These are phyloP conservation scores for Crassisporium funariophilum DNA, from an alignment of 768 basidiomycete genomes.

Conservation along the genomic window DNA sequence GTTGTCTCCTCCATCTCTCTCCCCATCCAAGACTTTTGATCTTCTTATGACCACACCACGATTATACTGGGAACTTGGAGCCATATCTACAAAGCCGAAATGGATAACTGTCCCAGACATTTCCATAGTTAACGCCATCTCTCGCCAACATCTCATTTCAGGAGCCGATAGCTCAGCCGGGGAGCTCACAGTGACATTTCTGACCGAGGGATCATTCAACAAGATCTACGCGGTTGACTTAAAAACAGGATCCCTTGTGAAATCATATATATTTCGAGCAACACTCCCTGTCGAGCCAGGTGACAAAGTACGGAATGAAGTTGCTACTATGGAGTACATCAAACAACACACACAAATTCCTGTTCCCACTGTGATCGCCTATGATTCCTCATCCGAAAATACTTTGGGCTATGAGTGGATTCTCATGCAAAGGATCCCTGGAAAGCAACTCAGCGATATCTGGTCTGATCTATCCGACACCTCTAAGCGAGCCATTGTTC, in stretches of 20 bases:
- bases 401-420: slow-evolving; percentile 18
- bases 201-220: slow-evolving; percentile 4
- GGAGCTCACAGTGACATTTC: slow-evolving; percentile 2
- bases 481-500: background rate
- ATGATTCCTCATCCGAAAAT: slow-evolving; percentile 18
- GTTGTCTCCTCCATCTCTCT: no score
- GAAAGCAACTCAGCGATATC: slow-evolving; percentile 10
- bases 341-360: slow-evolving; percentile 17
- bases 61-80: background rate
- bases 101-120: slow-evolving; percentile 2
- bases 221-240: slow-evolving; percentile 2
- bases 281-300: slow-evolving; percentile 7
- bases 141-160: slow-evolving; percentile 1
- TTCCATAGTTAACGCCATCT: background rate
- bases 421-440: slow-evolving; percentile 22
- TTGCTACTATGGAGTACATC: slow-evolving; percentile 16
- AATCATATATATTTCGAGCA: slow-evolving; percentile 7
- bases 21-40: no score
- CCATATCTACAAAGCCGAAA: background rate
- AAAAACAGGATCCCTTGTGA: background rate
- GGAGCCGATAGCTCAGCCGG: background rate
- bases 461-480: slow-evolving; percentile 10
- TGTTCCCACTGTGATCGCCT: slow-evolving; percentile 17
- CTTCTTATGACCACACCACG: no score
- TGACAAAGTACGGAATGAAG: slow-evolving; percentile 11